Conservation (phyloP, 1,139 yeast species). For the Magnusiomyces sp. region DNA sequence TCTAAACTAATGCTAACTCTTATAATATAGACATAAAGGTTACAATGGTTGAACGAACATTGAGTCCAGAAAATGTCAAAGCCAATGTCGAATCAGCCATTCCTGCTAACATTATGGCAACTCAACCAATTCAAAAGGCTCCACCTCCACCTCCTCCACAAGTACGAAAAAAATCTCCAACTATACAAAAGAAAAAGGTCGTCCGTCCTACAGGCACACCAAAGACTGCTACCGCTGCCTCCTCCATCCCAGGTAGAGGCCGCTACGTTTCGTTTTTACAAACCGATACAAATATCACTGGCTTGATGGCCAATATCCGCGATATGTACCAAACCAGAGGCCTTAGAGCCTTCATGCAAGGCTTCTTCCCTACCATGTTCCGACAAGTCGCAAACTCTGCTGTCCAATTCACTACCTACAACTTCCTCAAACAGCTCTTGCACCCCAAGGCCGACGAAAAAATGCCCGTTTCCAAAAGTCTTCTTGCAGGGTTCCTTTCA, state of each 20-base stretch:
- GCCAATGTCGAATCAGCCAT: background rate
- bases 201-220: background rate
- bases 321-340: conserved; percentile 72
- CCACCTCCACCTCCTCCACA: no score
- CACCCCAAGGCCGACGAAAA: conserved; percentile 31
- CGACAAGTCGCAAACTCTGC: conserved; percentile 75
- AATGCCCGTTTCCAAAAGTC: conserved; percentile 21
- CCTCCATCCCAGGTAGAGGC: no score
- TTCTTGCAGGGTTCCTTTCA: conserved; percentile 36
- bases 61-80: conserved; percentile 8
- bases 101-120: conserved; percentile 5
- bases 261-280: no score
- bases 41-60: conserved; percentile 58
- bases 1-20: no score
- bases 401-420: conserved; percentile 78
- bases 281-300: no score
- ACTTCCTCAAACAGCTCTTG: conserved; percentile 54
- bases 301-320: conserved; percentile 25
- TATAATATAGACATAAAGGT: conserved; percentile 47
- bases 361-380: conserved; percentile 66
- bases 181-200: no score
- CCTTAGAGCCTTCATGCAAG: conserved; percentile 67
- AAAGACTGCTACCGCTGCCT: background rate
- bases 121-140: background rate
- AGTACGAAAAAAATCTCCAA: background rate